phyloP scores from a whole-genome alignment of 176 grass and related monocot genomes.

The Musa beccarii region DNA sequence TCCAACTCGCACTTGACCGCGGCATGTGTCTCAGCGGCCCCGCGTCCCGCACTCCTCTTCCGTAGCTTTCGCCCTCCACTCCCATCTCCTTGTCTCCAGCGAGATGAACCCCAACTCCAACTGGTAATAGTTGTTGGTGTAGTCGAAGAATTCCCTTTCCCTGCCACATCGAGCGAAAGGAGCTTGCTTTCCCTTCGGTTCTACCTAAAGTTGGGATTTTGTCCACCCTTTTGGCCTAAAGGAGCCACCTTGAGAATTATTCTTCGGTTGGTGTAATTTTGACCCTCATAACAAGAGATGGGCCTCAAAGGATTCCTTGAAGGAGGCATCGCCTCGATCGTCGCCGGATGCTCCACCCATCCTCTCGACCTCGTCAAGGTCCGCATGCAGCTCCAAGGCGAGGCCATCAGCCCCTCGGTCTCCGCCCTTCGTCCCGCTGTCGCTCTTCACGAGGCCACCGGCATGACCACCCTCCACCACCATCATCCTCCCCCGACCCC shows the following conservation, averaged over 20 bases:
- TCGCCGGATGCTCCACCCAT: constrained; percentile 87
- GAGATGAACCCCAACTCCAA: constrained; percentile 81
- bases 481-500: constrained; percentile 22
- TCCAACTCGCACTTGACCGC: not conserved
- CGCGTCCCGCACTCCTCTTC: constrained; percentile 77
- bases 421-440: constrained; percentile 49
- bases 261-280: not conserved
- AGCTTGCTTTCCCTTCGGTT: not conserved
- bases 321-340: constrained; percentile 81
- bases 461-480: constrained; percentile 34
- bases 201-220: not conserved
- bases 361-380: constrained; percentile 94
- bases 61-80: constrained; percentile 85
- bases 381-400: constrained; percentile 89
- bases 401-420: constrained; percentile 15
- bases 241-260: not conserved
- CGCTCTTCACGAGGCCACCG: constrained; percentile 29
- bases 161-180: not conserved
- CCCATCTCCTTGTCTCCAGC: constrained; percentile 85
- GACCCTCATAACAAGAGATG: constrained; percentile 24
- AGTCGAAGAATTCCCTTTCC: constrained; percentile 9
- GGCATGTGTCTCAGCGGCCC: constrained; percentile 77
- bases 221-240: not conserved
- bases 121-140: constrained; percentile 26
- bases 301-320: constrained; percentile 84